These are phyloP conservation scores for Saccharomycopsis sp. DNA, from an alignment of 805 yeast species.

Conservation along the genomic window DNA sequence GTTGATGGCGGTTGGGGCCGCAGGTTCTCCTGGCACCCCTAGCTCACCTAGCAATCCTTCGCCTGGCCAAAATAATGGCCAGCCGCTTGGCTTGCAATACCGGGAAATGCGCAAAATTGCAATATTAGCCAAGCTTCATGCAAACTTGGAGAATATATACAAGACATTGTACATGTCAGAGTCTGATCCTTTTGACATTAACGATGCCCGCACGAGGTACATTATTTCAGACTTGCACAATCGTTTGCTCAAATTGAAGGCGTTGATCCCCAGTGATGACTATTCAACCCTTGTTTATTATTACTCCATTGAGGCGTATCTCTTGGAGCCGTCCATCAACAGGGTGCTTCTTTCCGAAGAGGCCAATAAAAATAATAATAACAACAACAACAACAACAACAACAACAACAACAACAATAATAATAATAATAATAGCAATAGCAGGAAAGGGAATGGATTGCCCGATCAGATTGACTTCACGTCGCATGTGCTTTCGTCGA, in stretches of 20 bases:
- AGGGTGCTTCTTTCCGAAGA: conserved; percentile 18
- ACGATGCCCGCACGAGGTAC: conserved; percentile 30
- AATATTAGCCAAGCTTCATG: conserved; percentile 48
- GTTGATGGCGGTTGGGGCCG: conserved; percentile 31
- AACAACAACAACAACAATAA: conserved; percentile 2
- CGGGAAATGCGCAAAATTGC: conserved; percentile 37
- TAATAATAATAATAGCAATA: neutral
- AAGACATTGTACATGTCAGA: conserved; percentile 35
- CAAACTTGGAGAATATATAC: conserved; percentile 53
- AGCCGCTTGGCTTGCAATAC: conserved; percentile 26
- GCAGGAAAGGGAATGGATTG: conserved; percentile 20
- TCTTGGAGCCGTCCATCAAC: conserved; percentile 46
- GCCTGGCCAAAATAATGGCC: conserved; percentile 7
- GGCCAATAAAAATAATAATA: neutral
- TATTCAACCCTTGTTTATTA: conserved; percentile 41
- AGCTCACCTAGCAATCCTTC: no score
- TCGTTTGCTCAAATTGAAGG: conserved; percentile 34
- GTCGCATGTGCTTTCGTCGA: conserved; percentile 31
- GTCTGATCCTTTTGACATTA: conserved; percentile 27
- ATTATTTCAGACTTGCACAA: conserved; percentile 41
- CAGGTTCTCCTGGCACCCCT: no score
- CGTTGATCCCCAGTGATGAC: conserved; percentile 31
- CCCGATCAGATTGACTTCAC: conserved; percentile 25
- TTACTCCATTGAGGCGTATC: conserved; percentile 57
- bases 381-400: neutral